phyloP scores from a whole-genome alignment of 768 basidiomycete species.

The Holtermanniella nyarrowii region DNA sequence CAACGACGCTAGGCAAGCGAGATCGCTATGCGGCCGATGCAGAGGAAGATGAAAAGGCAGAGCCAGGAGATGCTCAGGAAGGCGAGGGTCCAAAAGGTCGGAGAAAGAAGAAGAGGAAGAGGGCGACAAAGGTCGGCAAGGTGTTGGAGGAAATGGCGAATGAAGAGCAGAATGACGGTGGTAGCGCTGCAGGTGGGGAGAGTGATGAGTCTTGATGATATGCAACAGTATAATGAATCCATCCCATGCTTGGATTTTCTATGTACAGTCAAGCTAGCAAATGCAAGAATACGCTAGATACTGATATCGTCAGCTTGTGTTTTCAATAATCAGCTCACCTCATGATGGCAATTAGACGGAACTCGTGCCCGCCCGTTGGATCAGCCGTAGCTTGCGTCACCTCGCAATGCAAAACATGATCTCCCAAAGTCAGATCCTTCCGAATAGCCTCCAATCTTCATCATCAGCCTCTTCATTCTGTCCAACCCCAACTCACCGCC shows the following conservation, averaged over 20 bases:
- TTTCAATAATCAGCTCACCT: too few relatives aligned
- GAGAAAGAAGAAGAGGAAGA: slow-evolving; percentile 27
- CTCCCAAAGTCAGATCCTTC: slow-evolving; percentile 16
- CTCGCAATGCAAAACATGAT: slow-evolving; percentile 29
- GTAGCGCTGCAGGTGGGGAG: too few relatives aligned
- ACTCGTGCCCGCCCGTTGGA: slow-evolving; percentile 30
- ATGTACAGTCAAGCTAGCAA: too few relatives aligned
- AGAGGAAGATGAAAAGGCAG: slow-evolving; percentile 7
- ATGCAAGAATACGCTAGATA: too few relatives aligned
- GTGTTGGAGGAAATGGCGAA: slow-evolving; percentile 24
- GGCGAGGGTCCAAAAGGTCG: slow-evolving; percentile 1
- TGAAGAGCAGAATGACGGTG: neutral
- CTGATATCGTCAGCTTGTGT: too few relatives aligned
- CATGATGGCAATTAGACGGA: slow-evolving; percentile 31
- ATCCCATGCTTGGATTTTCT: too few relatives aligned
- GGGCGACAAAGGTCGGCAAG: slow-evolving; percentile 18
- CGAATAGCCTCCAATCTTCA: slow-evolving; percentile 2
- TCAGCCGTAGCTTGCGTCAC: slow-evolving; percentile 25
- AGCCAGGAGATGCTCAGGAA: slow-evolving; percentile 4
- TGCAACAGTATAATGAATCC: neutral
- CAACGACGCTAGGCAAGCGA: neutral
- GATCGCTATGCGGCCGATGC: neutral
- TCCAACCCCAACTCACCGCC: slow-evolving; percentile 11
- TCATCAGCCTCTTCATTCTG: neutral
- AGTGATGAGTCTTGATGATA: neutral